Conservation (phyloP, 2,329 filamentous ascomycete species). For the Diplodia sapinea region DNA sequence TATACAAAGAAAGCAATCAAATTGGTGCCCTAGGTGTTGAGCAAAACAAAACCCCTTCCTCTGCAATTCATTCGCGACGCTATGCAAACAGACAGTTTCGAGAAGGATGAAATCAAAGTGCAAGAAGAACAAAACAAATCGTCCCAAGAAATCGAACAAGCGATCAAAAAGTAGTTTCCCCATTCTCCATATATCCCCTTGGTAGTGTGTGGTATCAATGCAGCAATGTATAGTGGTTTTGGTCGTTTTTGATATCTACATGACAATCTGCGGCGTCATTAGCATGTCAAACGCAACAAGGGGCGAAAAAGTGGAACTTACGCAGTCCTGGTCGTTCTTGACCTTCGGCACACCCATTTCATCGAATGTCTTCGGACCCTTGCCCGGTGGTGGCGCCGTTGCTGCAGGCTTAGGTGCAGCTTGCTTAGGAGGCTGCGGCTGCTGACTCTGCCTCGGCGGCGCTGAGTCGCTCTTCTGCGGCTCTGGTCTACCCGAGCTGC, state of each 20-base stretch:
- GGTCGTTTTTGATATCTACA: conserved; percentile 32
- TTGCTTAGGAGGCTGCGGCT: conserved; percentile 37
- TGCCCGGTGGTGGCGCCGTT: conserved; percentile 33
- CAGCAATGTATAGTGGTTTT: conserved; percentile 11
- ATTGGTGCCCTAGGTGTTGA: background rate
- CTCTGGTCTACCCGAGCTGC: background rate
- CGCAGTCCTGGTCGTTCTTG: conserved; percentile 88
- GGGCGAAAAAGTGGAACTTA: conserved; percentile 58
- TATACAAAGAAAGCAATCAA: conserved; percentile 18
- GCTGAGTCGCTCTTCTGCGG: conserved; percentile 29
- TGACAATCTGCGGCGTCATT: conserved; percentile 36
- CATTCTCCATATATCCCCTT: conserved; percentile 3
- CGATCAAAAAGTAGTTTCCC: conserved; percentile 2
- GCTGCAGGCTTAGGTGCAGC: conserved; percentile 40
- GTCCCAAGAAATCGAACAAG: background rate
- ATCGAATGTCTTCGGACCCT: conserved; percentile 91
- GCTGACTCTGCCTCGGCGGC: conserved; percentile 25
- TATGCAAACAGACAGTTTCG: conserved; percentile 20
- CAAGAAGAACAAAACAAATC: background rate
- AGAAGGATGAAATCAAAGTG: background rate
- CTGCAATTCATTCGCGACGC: conserved; percentile 22
- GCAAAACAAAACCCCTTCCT: background rate
- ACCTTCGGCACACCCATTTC: conserved; percentile 93
- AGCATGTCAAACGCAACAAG: conserved; percentile 27
- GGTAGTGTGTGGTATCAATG: conserved; percentile 24